Evolutionary conservation across 1,139 yeast genomes (phyloP).

Genomic region (Pichia sp.): DNA sequence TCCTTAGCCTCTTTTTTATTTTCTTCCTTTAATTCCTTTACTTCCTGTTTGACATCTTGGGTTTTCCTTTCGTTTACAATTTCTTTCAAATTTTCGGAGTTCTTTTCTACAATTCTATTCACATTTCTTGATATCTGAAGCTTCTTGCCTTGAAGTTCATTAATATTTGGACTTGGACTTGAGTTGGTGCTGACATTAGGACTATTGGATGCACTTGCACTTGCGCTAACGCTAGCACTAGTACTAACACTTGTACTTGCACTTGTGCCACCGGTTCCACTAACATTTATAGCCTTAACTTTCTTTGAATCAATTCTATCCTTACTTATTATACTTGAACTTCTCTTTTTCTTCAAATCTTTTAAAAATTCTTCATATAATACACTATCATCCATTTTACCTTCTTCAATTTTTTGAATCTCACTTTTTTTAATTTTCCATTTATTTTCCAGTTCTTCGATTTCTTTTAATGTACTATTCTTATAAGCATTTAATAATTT

Average conservation of each 20-base stretch:
- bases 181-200: not conserved
- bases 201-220: too few relatives aligned
- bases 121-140: conserved; percentile 8
- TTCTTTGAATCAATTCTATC: conserved; percentile 1
- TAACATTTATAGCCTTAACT: not conserved
- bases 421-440: conserved; percentile 25
- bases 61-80: not conserved
- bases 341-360: conserved; percentile 12
- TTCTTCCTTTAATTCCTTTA: not conserved
- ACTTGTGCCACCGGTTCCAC: not conserved
- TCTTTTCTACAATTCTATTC: conserved; percentile 3
- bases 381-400: conserved; percentile 26
- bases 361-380: conserved; percentile 25
- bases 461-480: conserved; percentile 27
- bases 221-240: not conserved
- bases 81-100: not conserved
- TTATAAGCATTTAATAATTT: conserved; percentile 29
- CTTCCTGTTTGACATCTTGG: not conserved
- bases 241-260: not conserved
- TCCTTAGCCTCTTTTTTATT: not conserved
- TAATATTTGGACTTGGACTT: conserved; percentile 2
- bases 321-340: not conserved
- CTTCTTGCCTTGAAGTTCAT: conserved; percentile 12
- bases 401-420: conserved; percentile 27
- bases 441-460: conserved; percentile 25